These are phyloP conservation scores for Paramyrothecium sp. DNA, from an alignment of 2,329 filamentous ascomycete genomes.

Conservation along the genomic window DNA sequence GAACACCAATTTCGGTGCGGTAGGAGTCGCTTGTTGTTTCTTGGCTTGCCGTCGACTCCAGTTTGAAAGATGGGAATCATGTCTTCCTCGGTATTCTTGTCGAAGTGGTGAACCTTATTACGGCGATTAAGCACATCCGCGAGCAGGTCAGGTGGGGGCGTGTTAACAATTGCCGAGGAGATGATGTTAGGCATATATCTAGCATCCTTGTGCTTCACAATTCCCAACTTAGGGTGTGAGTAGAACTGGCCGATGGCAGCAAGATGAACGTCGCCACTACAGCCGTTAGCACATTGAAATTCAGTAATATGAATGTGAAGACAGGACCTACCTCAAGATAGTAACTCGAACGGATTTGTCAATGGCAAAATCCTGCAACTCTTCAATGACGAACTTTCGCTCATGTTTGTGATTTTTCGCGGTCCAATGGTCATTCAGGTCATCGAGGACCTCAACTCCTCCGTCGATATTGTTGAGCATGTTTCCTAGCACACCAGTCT, in stretches of 20 bases:
- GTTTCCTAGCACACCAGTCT: slow-evolving; percentile 74
- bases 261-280: slow-evolving; percentile 87
- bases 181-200: slow-evolving; percentile 97
- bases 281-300: neutral
- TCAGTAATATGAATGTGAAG: neutral
- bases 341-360: slow-evolving; percentile 91
- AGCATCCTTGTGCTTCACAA: slow-evolving; percentile 88
- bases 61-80: slow-evolving; percentile 93
- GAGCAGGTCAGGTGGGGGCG: slow-evolving; percentile 82
- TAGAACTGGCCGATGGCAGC: slow-evolving; percentile 94
- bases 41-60: slow-evolving; percentile 82
- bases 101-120: slow-evolving; percentile 76
- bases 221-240: slow-evolving; percentile 75
- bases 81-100: slow-evolving; percentile 81
- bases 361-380: slow-evolving; percentile 88
- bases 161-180: slow-evolving; percentile 91
- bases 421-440: slow-evolving; percentile 96
- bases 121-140: slow-evolving; percentile 91
- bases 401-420: slow-evolving; percentile 92
- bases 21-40: slow-evolving; percentile 88
- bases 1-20: slow-evolving; percentile 95
- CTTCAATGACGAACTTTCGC: slow-evolving; percentile 80
- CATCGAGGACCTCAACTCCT: slow-evolving; percentile 86
- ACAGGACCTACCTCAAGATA: slow-evolving; percentile 63
- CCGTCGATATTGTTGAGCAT: slow-evolving; percentile 89